Percentiles rank a stretch among this genome's conserved stretches.
Evolutionary conservation across 2,329 filamentous ascomycete genomes (phyloP).

Genomic region (Diatrype stigma): DNA sequence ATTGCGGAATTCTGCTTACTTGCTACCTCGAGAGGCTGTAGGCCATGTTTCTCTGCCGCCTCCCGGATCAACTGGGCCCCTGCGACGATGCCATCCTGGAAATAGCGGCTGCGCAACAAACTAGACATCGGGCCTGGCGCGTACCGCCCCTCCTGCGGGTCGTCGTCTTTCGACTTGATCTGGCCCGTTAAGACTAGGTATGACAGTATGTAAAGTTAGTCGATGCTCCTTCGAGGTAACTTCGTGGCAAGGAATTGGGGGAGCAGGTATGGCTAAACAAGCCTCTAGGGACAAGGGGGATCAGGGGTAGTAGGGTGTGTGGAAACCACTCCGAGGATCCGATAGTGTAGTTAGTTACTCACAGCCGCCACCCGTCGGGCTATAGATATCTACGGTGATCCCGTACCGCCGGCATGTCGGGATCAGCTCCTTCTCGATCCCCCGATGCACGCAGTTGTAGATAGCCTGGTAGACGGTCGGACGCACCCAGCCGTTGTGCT

Average conservation of each 20-base stretch:
- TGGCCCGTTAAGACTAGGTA: conserved; percentile 63
- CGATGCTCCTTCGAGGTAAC: too few species aligned
- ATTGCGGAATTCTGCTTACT: too few species aligned
- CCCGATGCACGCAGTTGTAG: conserved; percentile 74
- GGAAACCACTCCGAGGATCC: too few species aligned
- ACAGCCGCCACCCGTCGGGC: conserved; percentile 69
- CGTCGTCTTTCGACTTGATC: conserved; percentile 59
- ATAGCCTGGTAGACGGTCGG: conserved; percentile 82
- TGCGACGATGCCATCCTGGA: conserved; percentile 57
- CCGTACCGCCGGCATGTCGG: conserved; percentile 70
- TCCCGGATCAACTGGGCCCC: conserved; percentile 64
- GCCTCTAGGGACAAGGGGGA: too few species aligned
- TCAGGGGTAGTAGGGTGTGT: too few species aligned
- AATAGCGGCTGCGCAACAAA: conserved; percentile 62
- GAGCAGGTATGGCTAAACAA: too few species aligned
- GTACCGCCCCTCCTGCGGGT: conserved; percentile 65
- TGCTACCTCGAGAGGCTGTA: conserved; percentile 67
- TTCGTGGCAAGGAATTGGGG: too few species aligned
- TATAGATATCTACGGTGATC: conserved; percentile 75
- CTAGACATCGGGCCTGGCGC: conserved; percentile 30
- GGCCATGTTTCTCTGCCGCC: conserved; percentile 58
- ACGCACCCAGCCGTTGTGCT: conserved; percentile 72
- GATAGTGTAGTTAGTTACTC: too few species aligned
- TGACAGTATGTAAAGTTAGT: too few species aligned
- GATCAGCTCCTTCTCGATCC: conserved; percentile 69